A percentile compares a stretch with the other conserved stretches of the same genome.
These are phyloP conservation scores for Penstemon eatonii DNA, from an alignment of 257 asterid species.

Conservation along the genomic window DNA sequence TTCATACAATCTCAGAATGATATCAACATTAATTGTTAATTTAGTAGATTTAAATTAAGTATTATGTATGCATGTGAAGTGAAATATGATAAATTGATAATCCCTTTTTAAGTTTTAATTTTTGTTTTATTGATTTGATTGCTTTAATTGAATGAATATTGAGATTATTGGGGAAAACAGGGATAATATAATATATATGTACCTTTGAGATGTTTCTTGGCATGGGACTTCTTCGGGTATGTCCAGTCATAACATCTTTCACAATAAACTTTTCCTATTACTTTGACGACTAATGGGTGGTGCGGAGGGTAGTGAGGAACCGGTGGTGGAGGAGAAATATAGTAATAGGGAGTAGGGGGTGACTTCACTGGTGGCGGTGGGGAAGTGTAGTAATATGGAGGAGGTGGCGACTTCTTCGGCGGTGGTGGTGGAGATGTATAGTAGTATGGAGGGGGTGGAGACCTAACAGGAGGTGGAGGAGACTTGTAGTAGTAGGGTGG, in stretches of 20 bases:
- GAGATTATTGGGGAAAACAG: not conserved
- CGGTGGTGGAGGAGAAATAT: slow-evolving; percentile 52
- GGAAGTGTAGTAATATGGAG: slow-evolving; percentile 34
- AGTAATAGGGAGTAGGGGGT: slow-evolving; percentile 34
- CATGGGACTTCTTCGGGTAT: slow-evolving; percentile 60
- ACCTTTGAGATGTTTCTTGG: slow-evolving; percentile 82
- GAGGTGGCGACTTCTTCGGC: slow-evolving; percentile 20
- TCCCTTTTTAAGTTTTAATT: not conserved
- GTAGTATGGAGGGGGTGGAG: slow-evolving; percentile 28
- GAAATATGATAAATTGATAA: no score
- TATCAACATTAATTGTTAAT: no score
- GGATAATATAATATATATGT: not conserved
- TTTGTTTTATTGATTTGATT: not conserved
- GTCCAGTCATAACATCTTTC: slow-evolving; percentile 62
- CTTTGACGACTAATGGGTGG: slow-evolving; percentile 53
- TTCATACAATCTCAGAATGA: no score
- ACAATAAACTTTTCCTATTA: slow-evolving; percentile 75
- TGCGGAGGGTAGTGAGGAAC: slow-evolving; percentile 47
- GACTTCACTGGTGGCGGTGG: slow-evolving; percentile 34
- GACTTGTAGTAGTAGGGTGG: slow-evolving; percentile 36
- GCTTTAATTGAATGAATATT: not conserved
- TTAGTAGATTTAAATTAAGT: no score
- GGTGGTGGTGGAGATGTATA: slow-evolving; percentile 20
- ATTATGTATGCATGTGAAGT: no score
- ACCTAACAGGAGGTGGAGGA: slow-evolving; percentile 28